phyloP scores from a whole-genome alignment of 2,329 filamentous ascomycete species.

The Sclerotinia subarctica region DNA sequence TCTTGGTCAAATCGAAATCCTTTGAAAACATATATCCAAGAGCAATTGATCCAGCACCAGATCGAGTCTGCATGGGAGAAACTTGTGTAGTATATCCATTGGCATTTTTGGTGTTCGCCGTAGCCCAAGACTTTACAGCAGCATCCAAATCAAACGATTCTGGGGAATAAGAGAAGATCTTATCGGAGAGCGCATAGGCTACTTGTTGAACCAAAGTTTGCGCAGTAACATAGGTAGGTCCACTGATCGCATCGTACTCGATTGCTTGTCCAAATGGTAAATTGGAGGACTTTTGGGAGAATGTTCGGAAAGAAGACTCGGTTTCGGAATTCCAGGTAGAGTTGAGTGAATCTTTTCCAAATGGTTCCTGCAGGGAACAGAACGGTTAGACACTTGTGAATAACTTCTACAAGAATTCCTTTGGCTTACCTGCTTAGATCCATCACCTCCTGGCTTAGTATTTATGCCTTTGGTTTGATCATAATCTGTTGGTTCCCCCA shows the following conservation, averaged over 20 bases:
- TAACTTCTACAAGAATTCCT: constrained; percentile 26
- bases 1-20: constrained; percentile 89
- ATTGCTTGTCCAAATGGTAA: constrained; percentile 57
- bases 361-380: constrained; percentile 28
- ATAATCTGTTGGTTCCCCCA: constrained; percentile 33
- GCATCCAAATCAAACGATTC: constrained; percentile 88
- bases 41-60: constrained; percentile 85
- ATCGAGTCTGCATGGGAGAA: constrained; percentile 77
- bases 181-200: constrained; percentile 91
- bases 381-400: constrained; percentile 13
- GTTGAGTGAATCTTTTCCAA: constrained; percentile 31
- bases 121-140: constrained; percentile 75
- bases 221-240: constrained; percentile 88
- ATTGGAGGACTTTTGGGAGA: constrained; percentile 45
- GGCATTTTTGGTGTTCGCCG: constrained; percentile 68
- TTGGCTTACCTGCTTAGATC: constrained; percentile 27
- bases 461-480: constrained; percentile 30
- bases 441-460: constrained; percentile 32
- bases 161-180: constrained; percentile 95
- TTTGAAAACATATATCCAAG: constrained; percentile 97
- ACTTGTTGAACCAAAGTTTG: constrained; percentile 95
- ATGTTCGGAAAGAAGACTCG: constrained; percentile 33
- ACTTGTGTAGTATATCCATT: constrained; percentile 78
- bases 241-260: constrained; percentile 62
- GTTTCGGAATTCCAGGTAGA: constrained; percentile 37